These are phyloP conservation scores for Nicotiana sylvestris DNA, from an alignment of 257 asterid genomes.

Conservation along the genomic window DNA sequence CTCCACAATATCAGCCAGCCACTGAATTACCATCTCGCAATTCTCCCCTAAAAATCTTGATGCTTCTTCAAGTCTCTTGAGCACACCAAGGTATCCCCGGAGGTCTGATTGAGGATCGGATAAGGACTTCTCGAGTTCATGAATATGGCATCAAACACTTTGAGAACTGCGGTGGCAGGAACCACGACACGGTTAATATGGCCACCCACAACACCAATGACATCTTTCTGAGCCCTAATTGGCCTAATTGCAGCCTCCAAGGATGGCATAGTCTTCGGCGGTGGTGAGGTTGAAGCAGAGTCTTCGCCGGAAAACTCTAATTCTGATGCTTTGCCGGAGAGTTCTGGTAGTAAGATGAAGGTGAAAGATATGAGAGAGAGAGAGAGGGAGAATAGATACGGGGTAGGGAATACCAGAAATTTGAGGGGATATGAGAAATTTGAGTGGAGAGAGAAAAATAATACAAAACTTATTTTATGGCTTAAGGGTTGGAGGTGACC, in stretches of 20 bases:
- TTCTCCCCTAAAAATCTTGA: conserved; percentile 66
- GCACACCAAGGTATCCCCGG: conserved; percentile 66
- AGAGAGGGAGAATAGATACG: too few species aligned
- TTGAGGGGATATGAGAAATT: too few species aligned
- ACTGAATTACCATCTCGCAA: conserved; percentile 84
- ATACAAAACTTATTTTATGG: too few species aligned
- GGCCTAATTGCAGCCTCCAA: conserved; percentile 73
- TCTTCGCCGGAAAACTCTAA: too few species aligned
- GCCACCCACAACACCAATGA: conserved; percentile 67
- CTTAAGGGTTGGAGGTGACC: too few species aligned
- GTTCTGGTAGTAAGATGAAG: too few species aligned
- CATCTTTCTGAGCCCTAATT: conserved; percentile 60
- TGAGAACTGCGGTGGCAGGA: conserved; percentile 91
- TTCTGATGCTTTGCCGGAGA: too few species aligned
- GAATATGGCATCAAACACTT: conserved; percentile 88
- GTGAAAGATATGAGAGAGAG: too few species aligned
- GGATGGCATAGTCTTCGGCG: conserved; percentile 29
- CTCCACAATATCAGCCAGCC: conserved; percentile 87
- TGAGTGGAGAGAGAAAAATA: too few species aligned
- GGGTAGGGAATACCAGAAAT: too few species aligned
- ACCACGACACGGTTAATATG: conserved; percentile 88
- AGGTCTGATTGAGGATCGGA: conserved; percentile 73
- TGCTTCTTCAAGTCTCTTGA: conserved; percentile 83
- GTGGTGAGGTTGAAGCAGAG: too few species aligned
- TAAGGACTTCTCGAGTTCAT: conserved; percentile 74